Base-by-base conservation (phyloP, 306 rosid species). In the Cicer chorassanicum region DNA sequence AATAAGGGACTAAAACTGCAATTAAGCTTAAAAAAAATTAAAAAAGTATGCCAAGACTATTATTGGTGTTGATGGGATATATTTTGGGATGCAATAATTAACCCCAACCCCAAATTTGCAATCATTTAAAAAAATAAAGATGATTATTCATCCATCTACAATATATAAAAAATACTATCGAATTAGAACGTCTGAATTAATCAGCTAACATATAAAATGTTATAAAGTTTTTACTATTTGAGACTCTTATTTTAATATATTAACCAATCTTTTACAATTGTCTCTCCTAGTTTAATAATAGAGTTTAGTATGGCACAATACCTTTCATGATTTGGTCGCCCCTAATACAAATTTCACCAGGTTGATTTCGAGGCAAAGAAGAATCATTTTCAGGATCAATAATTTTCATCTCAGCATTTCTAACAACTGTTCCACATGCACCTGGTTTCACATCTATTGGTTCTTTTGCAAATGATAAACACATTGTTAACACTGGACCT, bases 291-390 rank as follows among this genome's bases (percentile, higher is more conserved):
- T 29, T 3, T 3, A 29, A 29, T 29, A 3, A 29, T 3, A 29
- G 4, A 29, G 34, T 29, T 2, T 29, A 29, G 34, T 29, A 29
- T 2, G 34, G 34, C 4, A 29, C 4, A 29, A 29, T 29, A 92
- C 97, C 97, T 92, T 85, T 88, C 97, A 89, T 92, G 46, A 89
- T 81, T 57, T 88, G 96, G 78, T 71, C 44, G 14, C 97, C 94
- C 64, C 90, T 81, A 10, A 92, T 81, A 77, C 90, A 92, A 73
- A 92, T 88, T 82, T 92, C 97, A 2, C 97, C 97, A 0, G 90
- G 14, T 54, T 82, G 90, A 61, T 89, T 88, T 3, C 89, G 64
- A 0, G 89, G 78, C 38, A 92, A 89, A 0, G 96, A 88, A 38
- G 44, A 77, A 1, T 80, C 88, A 0, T 87, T 88, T 0, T 77